These are phyloP conservation scores for Chamaecyparis obtusa DNA, from an alignment of 75 land plant genomes.

Conservation along the genomic window DNA sequence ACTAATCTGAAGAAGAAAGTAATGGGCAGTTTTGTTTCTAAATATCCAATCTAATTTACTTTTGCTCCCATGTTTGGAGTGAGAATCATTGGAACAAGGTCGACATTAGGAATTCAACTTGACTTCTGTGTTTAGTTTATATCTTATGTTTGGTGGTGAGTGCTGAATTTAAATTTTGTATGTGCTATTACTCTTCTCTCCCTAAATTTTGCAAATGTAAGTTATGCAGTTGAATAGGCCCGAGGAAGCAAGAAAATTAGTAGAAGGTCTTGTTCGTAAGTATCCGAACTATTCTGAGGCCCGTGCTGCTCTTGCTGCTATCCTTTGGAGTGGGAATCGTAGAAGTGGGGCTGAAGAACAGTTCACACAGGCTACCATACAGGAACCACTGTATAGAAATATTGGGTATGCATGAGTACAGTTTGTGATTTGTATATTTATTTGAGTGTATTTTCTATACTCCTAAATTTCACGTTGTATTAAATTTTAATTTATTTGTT, in stretches of 20 bases:
- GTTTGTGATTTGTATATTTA: background rate
- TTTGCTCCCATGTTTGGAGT: too few species aligned
- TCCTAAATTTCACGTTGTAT: background rate
- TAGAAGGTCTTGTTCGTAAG: constrained; percentile 42
- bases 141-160: background rate
- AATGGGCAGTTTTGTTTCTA: background rate
- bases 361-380: constrained; percentile 27
- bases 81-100: too few species aligned
- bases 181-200: background rate
- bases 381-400: constrained; percentile 23
- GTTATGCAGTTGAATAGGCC: constrained; percentile 26
- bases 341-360: constrained; percentile 29
- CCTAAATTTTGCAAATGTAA: background rate
- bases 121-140: background rate
- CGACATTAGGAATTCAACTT: background rate
- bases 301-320: constrained; percentile 38
- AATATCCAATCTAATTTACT: background rate
- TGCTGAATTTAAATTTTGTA: background rate
- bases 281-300: constrained; percentile 49
- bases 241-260: constrained; percentile 37
- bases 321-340: constrained; percentile 32
- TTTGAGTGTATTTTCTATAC: background rate
- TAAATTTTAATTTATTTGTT: background rate
- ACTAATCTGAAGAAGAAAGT: background rate
- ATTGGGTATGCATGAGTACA: constrained; percentile 13